Base-by-base conservation (phyloP, 2,329 filamentous ascomycete genomes). In the Colletotrichum chlorophyti region DNA sequence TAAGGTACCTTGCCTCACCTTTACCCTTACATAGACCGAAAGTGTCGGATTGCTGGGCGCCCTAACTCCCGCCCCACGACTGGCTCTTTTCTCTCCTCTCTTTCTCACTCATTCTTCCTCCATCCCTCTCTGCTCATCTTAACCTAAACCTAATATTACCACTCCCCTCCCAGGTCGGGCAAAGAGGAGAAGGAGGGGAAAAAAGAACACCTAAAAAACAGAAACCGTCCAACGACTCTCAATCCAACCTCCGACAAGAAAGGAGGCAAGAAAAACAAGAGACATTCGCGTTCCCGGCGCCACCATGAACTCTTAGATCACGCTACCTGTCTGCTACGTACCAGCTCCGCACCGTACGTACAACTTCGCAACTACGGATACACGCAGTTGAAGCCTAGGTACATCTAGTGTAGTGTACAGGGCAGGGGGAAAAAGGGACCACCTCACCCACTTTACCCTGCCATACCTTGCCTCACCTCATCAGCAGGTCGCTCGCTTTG, bases 61-160 rank as follows among this genome's bases (percentile, higher is more conserved):
- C 43, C 51, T n/a, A 59, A 59, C 55, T 55, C 40, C 51, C 55
- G 37, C 43, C 29, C 43, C 27, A n/a, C n/a, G n/a, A n/a, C n/a
- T 34, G 50, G 42, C 55, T 59, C 38, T 32, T 21, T 34, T 43
- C 29, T 26, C 38, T 43, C 31, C 50, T 11, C 19, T 21, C 32
- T 49, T 42, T 42, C 29, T 31, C 23, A 9, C 52, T 49, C 19
- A 14, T 29, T 31, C 19, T 24, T 21, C 34, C n/a, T 48, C 38
- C 32, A 23, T 35, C 54, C 35, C 52, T 31, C 53, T 49, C 31
- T 32, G 51, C 43, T 35, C 43, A 40, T 49, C 55, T 31, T 27
- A 45, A 31, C 51, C 26, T 55, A 38, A n/a, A 40, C 38, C 43
- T 38, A 34, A 29, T 40, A 55, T 29, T 49, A 40, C 51, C 51